Percentiles rank a stretch among this genome's conserved stretches.
These are phyloP conservation scores for Metahyphopichia silvanorum DNA, from an alignment of 805 yeast genomes.

Conservation along the genomic window DNA sequence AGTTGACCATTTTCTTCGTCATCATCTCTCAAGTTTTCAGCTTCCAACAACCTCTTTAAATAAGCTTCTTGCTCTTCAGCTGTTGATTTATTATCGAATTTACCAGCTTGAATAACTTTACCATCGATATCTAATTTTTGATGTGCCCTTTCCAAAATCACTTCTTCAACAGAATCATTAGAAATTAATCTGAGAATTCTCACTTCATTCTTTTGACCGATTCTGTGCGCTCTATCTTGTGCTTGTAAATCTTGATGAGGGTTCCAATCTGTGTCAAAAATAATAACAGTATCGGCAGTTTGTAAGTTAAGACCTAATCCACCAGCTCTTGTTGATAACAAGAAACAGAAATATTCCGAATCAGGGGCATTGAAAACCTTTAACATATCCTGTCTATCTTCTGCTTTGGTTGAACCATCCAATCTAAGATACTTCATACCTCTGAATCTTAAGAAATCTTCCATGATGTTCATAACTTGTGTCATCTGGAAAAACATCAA, in stretches of 20 bases:
- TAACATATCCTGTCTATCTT: constrained; percentile 74
- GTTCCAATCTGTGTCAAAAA: constrained; percentile 88
- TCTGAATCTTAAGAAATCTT: constrained; percentile 68
- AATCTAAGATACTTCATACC: constrained; percentile 70
- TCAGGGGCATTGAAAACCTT: constrained; percentile 71
- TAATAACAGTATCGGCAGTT: constrained; percentile 84
- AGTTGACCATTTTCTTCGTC: constrained; percentile 55
- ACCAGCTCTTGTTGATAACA: constrained; percentile 84
- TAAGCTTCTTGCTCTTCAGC: constrained; percentile 85
- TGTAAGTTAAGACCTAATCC: constrained; percentile 84
- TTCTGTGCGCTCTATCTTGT: constrained; percentile 87
- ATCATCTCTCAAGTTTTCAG: constrained; percentile 54
- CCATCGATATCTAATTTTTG: constrained; percentile 85
- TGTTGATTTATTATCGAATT: constrained; percentile 81
- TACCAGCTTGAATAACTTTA: constrained; percentile 89
- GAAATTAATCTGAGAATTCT: constrained; percentile 77
- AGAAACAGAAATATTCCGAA: constrained; percentile 75
- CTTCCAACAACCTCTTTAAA: constrained; percentile 66
- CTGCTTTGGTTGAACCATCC: constrained; percentile 83
- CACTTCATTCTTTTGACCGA: constrained; percentile 86
- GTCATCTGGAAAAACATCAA: constrained; percentile 87
- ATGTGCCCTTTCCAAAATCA: constrained; percentile 76
- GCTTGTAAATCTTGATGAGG: constrained; percentile 92
- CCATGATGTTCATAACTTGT: constrained; percentile 87
- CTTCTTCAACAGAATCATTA: constrained; percentile 80